Evolutionary conservation across 2,329 filamentous ascomycete species (phyloP).

Genomic region (Xylariales sp.): DNA sequence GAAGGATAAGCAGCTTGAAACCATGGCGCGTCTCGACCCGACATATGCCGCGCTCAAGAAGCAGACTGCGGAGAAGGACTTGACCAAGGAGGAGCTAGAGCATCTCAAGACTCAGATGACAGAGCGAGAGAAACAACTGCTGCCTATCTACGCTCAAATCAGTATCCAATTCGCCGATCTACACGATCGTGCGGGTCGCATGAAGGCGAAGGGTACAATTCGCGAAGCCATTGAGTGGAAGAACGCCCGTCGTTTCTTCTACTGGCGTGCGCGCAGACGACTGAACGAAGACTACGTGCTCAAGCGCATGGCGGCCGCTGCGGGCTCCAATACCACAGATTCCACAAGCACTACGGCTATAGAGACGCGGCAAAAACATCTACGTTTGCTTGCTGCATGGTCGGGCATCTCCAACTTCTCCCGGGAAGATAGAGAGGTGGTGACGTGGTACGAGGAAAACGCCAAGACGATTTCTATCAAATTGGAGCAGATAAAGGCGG

Average conservation of each 20-base stretch:
- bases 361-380: slow-evolving; percentile 72
- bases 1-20: slow-evolving; percentile 95
- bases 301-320: slow-evolving; percentile 77
- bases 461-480: slow-evolving; percentile 83
- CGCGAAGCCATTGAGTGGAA: slow-evolving; percentile 86
- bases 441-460: slow-evolving; percentile 97
- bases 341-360: slow-evolving; percentile 49
- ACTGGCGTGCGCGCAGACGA: slow-evolving; percentile 97
- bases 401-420: slow-evolving; percentile 81
- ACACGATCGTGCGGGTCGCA: slow-evolving; percentile 95
- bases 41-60: slow-evolving; percentile 87
- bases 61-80: slow-evolving; percentile 73
- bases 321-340: slow-evolving; percentile 51
- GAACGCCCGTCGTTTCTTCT: slow-evolving; percentile 96
- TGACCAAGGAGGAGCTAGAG: slow-evolving; percentile 79
- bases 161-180: slow-evolving; percentile 97
- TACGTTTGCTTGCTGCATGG: slow-evolving; percentile 85
- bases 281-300: slow-evolving; percentile 98
- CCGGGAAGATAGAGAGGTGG: slow-evolving; percentile 82
- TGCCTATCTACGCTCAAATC: slow-evolving; percentile 95
- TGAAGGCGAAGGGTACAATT: slow-evolving; percentile 97
- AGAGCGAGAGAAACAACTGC: slow-evolving; percentile 84
- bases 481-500: slow-evolving; percentile 84
- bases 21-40: slow-evolving; percentile 93
- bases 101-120: slow-evolving; percentile 86